These are phyloP conservation scores for Vachellia collinsii DNA, from an alignment of 306 rosid species.

Conservation along the genomic window DNA sequence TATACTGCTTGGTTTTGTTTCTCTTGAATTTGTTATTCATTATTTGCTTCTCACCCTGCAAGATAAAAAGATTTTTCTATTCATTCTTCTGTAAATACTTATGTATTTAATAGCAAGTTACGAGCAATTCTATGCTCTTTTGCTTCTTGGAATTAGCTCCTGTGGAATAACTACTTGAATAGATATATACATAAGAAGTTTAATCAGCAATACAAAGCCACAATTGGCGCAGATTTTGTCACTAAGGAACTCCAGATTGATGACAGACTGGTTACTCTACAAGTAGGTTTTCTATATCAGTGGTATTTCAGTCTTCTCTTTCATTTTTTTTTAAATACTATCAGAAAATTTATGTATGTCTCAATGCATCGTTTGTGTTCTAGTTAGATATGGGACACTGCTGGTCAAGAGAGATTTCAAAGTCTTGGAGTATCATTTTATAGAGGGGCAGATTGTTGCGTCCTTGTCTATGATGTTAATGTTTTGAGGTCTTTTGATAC, in stretches of 20 bases:
- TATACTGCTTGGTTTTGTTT: constrained; percentile 8
- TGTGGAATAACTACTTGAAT: constrained; percentile 49
- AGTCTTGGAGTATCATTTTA: constrained; percentile 96
- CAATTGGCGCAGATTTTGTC: constrained; percentile 98
- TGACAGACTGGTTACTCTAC: constrained; percentile 89
- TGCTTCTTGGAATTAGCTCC: constrained; percentile 23
- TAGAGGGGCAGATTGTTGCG: constrained; percentile 96
- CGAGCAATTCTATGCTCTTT: neutral
- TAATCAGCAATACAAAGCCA: constrained; percentile 97
- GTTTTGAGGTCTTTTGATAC: constrained; percentile 91
- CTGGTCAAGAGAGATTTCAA: constrained; percentile 97
- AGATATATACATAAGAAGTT: constrained; percentile 97
- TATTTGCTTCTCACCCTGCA: constrained; percentile 3
- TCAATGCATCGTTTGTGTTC: constrained; percentile 5
- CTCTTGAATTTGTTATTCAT: neutral
- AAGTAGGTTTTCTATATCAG: constrained; percentile 69
- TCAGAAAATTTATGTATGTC: neutral
- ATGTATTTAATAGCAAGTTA: constrained; percentile 14
- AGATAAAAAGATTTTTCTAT: neutral
- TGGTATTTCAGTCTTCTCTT: constrained; percentile 38
- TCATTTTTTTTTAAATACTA: neutral
- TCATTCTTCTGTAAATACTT: neutral
- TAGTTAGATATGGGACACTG: constrained; percentile 95
- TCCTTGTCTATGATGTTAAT: constrained; percentile 88
- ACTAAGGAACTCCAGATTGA: constrained; percentile 97